phyloP scores from a whole-genome alignment of 495 filamentous ascomycete genomes.

The Extremus antarcticus region DNA sequence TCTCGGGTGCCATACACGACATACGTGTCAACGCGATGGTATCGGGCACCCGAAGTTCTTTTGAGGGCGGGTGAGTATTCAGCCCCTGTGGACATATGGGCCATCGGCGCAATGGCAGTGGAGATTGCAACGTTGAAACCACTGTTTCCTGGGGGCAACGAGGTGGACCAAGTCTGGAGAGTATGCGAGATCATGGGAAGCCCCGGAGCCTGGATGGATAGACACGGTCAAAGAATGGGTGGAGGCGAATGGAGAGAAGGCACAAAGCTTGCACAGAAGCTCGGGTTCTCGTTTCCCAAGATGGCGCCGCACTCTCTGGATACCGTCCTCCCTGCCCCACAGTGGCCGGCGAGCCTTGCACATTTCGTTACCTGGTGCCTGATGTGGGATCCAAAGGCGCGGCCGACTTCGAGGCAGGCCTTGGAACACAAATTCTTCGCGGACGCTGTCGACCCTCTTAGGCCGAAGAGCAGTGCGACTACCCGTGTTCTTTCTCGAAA shows the following conservation, averaged over 20 bases:
- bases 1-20: constrained; percentile 95
- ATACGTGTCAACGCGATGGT: constrained; percentile 98
- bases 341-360: constrained; percentile 81
- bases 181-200: constrained; percentile 99
- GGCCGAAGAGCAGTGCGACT: constrained; percentile 73
- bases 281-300: constrained; percentile 97
- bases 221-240: constrained; percentile 72
- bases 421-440: constrained; percentile 88
- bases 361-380: constrained; percentile 97
- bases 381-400: constrained; percentile 95
- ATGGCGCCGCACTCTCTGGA: constrained; percentile 99
- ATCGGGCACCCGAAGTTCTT: constrained; percentile 91
- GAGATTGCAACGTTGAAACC: constrained; percentile 97
- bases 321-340: constrained; percentile 74
- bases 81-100: constrained; percentile 97
- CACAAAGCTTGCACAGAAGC: constrained; percentile 79
- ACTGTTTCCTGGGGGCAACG: constrained; percentile 92
- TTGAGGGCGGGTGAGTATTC: constrained; percentile 94
- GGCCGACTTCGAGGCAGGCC: constrained; percentile 91
- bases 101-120: constrained; percentile 97
- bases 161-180: constrained; percentile 98
- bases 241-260: constrained; percentile 98
- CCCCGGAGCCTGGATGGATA: constrained; percentile 95
- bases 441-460: constrained; percentile 85
- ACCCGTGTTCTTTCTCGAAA: constrained; percentile 77